Conservation (phyloP, 768 basidiomycete genomes). For the Mrakia gelida region DNA sequence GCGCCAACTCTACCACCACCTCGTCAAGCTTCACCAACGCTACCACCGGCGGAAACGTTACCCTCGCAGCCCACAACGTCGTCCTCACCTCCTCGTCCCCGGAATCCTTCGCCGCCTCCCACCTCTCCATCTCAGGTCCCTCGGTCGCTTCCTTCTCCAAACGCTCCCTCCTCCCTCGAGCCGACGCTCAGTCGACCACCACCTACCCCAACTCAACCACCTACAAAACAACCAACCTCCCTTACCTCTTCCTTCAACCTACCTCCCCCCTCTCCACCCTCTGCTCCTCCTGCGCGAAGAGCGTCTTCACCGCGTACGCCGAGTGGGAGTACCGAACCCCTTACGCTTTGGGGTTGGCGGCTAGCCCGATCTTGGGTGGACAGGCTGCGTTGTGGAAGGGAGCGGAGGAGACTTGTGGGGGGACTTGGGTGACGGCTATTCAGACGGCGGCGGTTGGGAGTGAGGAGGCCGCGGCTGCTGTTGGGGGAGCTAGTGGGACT, state of each 20-base stretch:
- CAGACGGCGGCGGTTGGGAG: not conserved
- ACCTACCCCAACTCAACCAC: conserved; percentile 49
- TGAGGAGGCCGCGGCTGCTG: not conserved
- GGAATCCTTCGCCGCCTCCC: conserved; percentile 33
- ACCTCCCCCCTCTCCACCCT: conserved; percentile 52
- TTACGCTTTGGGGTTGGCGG: conserved; percentile 68
- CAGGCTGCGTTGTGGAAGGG: conserved; percentile 64
- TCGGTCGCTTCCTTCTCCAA: conserved; percentile 32
- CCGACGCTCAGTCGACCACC: conserved; percentile 33
- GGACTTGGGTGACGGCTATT: conserved; percentile 53
- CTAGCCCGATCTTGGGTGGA: conserved; percentile 60
- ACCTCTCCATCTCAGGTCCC: conserved; percentile 34
- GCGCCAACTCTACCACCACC: conserved; percentile 39
- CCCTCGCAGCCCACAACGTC: conserved; percentile 36
- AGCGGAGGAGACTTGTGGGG: conserved; percentile 62
- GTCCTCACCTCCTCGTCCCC: conserved; percentile 34
- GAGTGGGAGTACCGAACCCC: conserved; percentile 64
- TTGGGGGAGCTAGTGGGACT: not conserved
- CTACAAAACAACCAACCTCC: conserved; percentile 54
- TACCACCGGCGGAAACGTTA: conserved; percentile 34
- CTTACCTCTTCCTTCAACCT: conserved; percentile 73
- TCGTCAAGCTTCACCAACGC: conserved; percentile 46
- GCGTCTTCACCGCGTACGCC: conserved; percentile 70
- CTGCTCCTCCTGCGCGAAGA: conserved; percentile 78
- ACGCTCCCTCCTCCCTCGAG: conserved; percentile 28